Evolutionary conservation across 768 basidiomycete species (phyloP).

Genomic region (Cystobasidium ongulense): DNA sequence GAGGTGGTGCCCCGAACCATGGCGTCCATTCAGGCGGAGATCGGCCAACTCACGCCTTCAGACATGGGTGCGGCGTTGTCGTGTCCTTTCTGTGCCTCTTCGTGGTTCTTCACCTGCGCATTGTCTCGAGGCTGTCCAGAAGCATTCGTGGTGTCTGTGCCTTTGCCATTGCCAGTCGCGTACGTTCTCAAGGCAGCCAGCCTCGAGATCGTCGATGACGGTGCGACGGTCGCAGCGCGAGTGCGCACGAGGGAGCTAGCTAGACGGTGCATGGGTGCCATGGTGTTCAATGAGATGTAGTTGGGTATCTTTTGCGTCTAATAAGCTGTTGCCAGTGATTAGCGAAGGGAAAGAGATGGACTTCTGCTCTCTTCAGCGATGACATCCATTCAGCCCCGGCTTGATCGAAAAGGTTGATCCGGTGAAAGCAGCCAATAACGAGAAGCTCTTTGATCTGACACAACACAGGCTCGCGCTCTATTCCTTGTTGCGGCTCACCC

Average conservation of each 20-base stretch:
- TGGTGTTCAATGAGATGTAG: neutral
- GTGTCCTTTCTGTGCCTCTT: neutral
- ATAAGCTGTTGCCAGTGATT: no score
- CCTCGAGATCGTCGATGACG: conserved; percentile 9
- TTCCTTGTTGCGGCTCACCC: no score
- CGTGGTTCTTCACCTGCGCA: conserved; percentile 5
- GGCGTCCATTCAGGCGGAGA: neutral
- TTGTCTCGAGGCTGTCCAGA: neutral
- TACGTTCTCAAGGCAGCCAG: neutral
- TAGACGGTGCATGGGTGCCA: neutral
- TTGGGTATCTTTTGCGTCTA: no score
- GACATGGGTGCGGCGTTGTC: neutral
- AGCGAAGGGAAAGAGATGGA: neutral
- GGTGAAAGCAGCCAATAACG: neutral
- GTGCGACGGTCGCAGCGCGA: neutral
- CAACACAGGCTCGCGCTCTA: no score
- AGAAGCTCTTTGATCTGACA: neutral
- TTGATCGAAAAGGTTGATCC: neutral
- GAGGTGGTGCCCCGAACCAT: no score
- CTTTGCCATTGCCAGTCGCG: conserved; percentile 7
- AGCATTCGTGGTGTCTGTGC: conserved; percentile 5
- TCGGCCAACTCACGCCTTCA: neutral
- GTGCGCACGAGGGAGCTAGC: neutral
- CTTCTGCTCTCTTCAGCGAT: neutral
- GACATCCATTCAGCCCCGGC: neutral